Percentiles rank a stretch among this genome's conserved stretches.
Conservation (phyloP, 805 yeast genomes). For the Teunomyces kruisii region DNA sequence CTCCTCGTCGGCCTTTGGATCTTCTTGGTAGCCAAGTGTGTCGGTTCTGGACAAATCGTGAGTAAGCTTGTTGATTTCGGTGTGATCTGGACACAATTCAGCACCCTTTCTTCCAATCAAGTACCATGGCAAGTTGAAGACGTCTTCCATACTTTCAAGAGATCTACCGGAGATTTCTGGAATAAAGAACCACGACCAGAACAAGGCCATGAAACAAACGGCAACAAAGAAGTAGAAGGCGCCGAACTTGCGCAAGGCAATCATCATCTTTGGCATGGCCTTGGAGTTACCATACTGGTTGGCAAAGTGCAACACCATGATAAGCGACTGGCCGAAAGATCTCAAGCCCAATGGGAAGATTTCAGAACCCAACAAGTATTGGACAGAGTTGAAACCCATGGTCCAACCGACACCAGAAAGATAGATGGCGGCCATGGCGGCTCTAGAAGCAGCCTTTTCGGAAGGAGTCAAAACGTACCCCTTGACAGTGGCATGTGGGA, state of each 20-base stretch:
- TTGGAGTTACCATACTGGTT: slow-evolving; percentile 59
- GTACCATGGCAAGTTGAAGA: slow-evolving; percentile 58
- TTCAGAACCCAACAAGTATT: slow-evolving; percentile 55
- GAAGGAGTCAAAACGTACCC: slow-evolving; percentile 28
- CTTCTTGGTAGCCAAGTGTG: background rate
- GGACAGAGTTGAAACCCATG: slow-evolving; percentile 57
- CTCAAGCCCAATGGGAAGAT: slow-evolving; percentile 53
- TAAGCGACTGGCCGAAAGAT: slow-evolving; percentile 48
- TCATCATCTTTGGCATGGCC: slow-evolving; percentile 53
- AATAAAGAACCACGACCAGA: slow-evolving; percentile 49
- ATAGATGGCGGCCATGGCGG: slow-evolving; percentile 51
- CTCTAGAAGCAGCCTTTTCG: slow-evolving; percentile 39
- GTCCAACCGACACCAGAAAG: slow-evolving; percentile 59
- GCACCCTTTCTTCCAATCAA: slow-evolving; percentile 56
- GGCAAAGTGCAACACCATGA: slow-evolving; percentile 57
- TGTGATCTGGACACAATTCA: slow-evolving; percentile 50
- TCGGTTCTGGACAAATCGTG: slow-evolving; percentile 12
- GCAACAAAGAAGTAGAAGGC: slow-evolving; percentile 53
- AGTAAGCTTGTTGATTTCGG: slow-evolving; percentile 36
- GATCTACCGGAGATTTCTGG: slow-evolving; percentile 53
- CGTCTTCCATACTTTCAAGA: slow-evolving; percentile 52
- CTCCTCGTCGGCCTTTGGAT: background rate
- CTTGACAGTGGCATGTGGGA: slow-evolving; percentile 41
- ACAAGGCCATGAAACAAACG: slow-evolving; percentile 40
- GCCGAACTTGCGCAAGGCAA: slow-evolving; percentile 46